phyloP scores from a whole-genome alignment of 2,329 filamentous ascomycete species.

The Fusarium anthophilum region DNA sequence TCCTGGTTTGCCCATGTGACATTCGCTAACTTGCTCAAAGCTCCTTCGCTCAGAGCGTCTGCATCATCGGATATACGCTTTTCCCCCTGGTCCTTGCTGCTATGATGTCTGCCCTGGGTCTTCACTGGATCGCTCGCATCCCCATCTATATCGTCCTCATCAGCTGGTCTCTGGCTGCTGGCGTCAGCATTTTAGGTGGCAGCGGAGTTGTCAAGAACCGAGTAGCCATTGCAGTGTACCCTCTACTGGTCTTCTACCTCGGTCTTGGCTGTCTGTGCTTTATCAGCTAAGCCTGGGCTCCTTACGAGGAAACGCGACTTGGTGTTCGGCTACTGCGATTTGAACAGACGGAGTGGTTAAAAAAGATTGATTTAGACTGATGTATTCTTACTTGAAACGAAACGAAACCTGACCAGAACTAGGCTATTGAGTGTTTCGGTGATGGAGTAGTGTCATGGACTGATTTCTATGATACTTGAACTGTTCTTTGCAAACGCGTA shows the following conservation, averaged over 20 bases:
- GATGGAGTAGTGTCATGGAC: slow-evolving; percentile 7
- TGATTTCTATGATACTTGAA: background rate
- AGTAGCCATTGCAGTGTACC: slow-evolving; percentile 93
- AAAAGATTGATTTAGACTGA: slow-evolving; percentile 20
- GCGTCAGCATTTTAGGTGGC: slow-evolving; percentile 93
- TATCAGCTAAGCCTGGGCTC: slow-evolving; percentile 73
- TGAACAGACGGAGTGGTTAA: slow-evolving; percentile 1
- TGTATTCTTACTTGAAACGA: slow-evolving; percentile 32
- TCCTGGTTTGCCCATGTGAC: background rate
- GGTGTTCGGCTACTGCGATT: background rate
- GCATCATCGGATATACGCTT: slow-evolving; percentile 97
- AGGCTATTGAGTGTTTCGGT: slow-evolving; percentile 11
- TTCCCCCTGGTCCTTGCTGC: slow-evolving; percentile 96
- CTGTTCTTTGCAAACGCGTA: slow-evolving; percentile 3
- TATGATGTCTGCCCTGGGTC: slow-evolving; percentile 82
- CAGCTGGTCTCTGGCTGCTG: slow-evolving; percentile 92
- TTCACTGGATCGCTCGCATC: slow-evolving; percentile 84
- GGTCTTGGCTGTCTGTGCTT: slow-evolving; percentile 95
- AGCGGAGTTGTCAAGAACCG: slow-evolving; percentile 96
- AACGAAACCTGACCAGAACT: slow-evolving; percentile 17
- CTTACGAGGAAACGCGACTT: background rate
- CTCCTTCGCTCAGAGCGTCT: slow-evolving; percentile 97
- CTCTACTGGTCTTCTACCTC: slow-evolving; percentile 93
- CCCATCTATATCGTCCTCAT: slow-evolving; percentile 91
- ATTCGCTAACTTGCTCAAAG: slow-evolving; percentile 57